Evolutionary conservation across 139 green algal genomes (phyloP).

Genomic region (Diplosphaera chodatii): DNA sequence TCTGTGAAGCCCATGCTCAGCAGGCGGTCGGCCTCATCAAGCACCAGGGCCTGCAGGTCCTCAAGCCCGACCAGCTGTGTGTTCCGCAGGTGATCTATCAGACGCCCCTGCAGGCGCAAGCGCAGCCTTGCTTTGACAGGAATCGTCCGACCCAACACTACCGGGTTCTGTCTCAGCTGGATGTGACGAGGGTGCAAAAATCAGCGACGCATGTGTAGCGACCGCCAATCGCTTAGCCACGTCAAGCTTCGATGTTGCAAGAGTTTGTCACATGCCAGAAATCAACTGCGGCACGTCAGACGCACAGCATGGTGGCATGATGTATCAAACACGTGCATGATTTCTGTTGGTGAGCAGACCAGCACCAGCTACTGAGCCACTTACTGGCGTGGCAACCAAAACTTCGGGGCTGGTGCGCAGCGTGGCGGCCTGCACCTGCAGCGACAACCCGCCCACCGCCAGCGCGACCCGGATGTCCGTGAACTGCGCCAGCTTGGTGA

Average conservation of each 20-base stretch:
- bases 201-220: background rate
- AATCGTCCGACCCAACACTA: no score
- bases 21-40: conserved; percentile 93
- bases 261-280: background rate
- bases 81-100: conserved; percentile 97
- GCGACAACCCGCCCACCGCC: conserved; percentile 88
- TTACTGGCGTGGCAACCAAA: conserved; percentile 87
- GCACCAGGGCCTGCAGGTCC: conserved; percentile 77
- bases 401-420: conserved; percentile 76
- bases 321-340: no score
- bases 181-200: conserved; percentile 1
- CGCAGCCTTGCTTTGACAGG: no score
- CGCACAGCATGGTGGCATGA: background rate
- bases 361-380: conserved; percentile 2
- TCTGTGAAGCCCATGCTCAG: conserved; percentile 86
- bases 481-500: conserved; percentile 86
- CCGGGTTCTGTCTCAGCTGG: no score
- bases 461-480: conserved; percentile 83
- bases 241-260: background rate
- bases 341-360: no score
- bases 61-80: conserved; percentile 82
- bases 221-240: background rate
- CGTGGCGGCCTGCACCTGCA: conserved; percentile 73
- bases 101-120: conserved; percentile 33
- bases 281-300: background rate